Percentiles rank a stretch among this genome's conserved stretches.
These are phyloP conservation scores for Nepenthes gracilis DNA, from an alignment of 148 eudicot species.

Conservation along the genomic window DNA sequence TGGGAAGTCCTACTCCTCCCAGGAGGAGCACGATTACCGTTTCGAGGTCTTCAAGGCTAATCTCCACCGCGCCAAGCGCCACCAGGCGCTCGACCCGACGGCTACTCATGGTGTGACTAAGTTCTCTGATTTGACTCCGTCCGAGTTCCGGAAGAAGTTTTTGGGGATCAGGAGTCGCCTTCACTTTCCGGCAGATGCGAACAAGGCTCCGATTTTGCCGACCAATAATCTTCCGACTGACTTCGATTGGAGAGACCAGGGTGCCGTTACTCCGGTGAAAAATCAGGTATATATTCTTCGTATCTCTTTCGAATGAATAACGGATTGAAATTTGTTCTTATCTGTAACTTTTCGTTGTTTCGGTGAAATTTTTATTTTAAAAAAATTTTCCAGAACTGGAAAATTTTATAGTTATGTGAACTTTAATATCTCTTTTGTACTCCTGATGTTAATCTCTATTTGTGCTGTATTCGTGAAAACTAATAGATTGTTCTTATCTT, in stretches of 20 bases:
- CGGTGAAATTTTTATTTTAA: too few species aligned
- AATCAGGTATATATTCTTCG: slow-evolving; percentile 27
- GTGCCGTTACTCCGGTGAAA: slow-evolving; percentile 51
- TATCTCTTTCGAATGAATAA: too few species aligned
- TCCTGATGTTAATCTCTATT: too few species aligned
- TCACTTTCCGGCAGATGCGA: slow-evolving; percentile 36
- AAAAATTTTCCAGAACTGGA: too few species aligned
- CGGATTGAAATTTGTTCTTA: too few species aligned
- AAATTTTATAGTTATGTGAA: too few species aligned
- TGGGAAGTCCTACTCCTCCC: slow-evolving; percentile 26
- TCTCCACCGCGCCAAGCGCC: slow-evolving; percentile 29
- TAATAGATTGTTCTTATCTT: too few species aligned
- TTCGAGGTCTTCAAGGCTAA: slow-evolving; percentile 40
- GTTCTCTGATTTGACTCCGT: slow-evolving; percentile 41
- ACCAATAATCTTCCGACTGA: slow-evolving; percentile 29
- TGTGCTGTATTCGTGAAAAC: too few species aligned
- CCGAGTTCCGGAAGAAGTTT: slow-evolving; percentile 28
- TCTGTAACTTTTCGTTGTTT: too few species aligned
- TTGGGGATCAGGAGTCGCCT: slow-evolving; percentile 25
- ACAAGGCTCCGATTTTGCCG: slow-evolving; percentile 32
- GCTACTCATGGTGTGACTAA: slow-evolving; percentile 51
- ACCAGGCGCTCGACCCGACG: slow-evolving; percentile 42
- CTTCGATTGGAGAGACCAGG: slow-evolving; percentile 52
- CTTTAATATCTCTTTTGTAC: too few species aligned
- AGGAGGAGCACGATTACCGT: slow-evolving; percentile 44